These are phyloP conservation scores for Geum urbanum DNA, from an alignment of 306 rosid genomes.

Conservation along the genomic window DNA sequence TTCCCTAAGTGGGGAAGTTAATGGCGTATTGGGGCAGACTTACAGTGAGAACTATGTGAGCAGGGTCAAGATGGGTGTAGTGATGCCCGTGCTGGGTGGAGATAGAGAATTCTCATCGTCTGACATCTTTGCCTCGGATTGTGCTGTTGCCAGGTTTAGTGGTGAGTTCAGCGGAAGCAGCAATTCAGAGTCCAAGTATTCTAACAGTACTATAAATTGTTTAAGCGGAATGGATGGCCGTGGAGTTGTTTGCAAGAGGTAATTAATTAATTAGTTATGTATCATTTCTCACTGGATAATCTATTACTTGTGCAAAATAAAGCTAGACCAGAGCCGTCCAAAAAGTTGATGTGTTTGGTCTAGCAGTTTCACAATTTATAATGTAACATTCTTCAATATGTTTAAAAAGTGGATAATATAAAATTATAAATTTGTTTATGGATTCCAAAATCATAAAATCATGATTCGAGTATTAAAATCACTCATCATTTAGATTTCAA, in stretches of 20 bases:
- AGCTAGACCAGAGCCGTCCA: neutral
- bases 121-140: slow-evolving; percentile 31
- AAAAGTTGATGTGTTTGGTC: neutral
- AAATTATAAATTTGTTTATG: too few relatives aligned
- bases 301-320: neutral
- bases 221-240: slow-evolving; percentile 29
- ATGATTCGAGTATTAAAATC: too few relatives aligned
- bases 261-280: neutral
- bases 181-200: slow-evolving; percentile 1
- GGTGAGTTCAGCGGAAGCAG: neutral
- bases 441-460: too few relatives aligned
- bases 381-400: neutral
- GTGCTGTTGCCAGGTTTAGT: slow-evolving; percentile 23
- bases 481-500: too few relatives aligned
- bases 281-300: too few relatives aligned
- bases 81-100: slow-evolving; percentile 43
- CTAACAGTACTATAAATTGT: slow-evolving; percentile 28
- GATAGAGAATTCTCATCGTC: slow-evolving; percentile 34
- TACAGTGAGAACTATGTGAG: slow-evolving; percentile 28
- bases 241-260: slow-evolving; percentile 44
- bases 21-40: slow-evolving; percentile 34
- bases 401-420: too few relatives aligned
- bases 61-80: slow-evolving; percentile 39
- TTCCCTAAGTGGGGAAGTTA: slow-evolving; percentile 21
- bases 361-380: neutral